Percentiles rank a stretch among this genome's conserved stretches.
phyloP scores from a whole-genome alignment of 305 asterid genomes.

The Solanum hybrid region DNA sequence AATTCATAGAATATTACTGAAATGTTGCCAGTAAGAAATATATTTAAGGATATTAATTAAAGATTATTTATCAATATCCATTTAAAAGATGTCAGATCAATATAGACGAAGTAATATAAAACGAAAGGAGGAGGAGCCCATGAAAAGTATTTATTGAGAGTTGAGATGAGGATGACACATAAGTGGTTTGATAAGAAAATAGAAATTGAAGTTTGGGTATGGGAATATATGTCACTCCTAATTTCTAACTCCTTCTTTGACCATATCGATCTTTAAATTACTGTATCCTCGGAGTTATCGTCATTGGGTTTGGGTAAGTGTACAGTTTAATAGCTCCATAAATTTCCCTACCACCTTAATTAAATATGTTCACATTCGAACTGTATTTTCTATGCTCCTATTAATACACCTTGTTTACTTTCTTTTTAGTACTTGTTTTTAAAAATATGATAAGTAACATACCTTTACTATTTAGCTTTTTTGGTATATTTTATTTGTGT shows the following conservation, averaged over 20 bases:
- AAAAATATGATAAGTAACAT: too few relatives aligned
- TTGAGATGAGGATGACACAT: background rate
- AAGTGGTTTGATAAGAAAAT: background rate
- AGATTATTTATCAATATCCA: background rate
- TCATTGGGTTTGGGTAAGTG: background rate
- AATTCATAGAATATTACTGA: background rate
- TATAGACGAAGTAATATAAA: background rate
- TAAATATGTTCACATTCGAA: too few relatives aligned
- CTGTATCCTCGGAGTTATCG: background rate
- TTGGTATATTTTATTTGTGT: background rate
- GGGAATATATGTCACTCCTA: background rate
- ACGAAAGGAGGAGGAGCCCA: background rate
- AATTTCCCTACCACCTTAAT: too few relatives aligned
- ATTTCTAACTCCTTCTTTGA: constrained; percentile 3
- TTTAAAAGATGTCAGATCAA: background rate
- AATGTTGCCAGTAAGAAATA: background rate
- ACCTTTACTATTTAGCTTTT: background rate
- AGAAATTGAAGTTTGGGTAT: constrained; percentile 2
- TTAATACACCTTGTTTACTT: too few relatives aligned
- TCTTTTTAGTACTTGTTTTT: too few relatives aligned
- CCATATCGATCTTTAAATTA: background rate
- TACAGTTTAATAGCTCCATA: background rate
- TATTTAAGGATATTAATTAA: background rate
- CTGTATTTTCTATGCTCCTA: too few relatives aligned
- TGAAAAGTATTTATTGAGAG: background rate